phyloP scores from a whole-genome alignment of 2,329 filamentous ascomycete genomes.

The Clonostachys rosea region DNA sequence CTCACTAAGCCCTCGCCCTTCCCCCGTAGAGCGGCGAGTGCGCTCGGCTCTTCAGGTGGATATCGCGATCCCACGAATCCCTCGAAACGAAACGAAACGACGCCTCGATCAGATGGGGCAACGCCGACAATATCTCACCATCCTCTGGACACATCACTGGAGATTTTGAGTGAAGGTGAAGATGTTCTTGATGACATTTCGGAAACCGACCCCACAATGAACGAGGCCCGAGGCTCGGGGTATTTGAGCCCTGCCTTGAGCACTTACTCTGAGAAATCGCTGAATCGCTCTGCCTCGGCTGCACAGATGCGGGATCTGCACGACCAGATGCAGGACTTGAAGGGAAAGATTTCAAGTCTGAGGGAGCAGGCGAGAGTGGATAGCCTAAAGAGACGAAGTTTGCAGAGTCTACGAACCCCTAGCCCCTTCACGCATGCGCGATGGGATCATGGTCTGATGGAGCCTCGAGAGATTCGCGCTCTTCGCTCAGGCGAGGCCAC shows the following conservation, averaged over 20 bases:
- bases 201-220: constrained; percentile 17
- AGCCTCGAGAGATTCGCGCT: constrained; percentile 11
- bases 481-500: constrained; percentile 9
- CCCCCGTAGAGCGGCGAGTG: constrained; percentile 58
- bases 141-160: constrained; percentile 37
- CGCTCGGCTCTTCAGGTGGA: constrained; percentile 53
- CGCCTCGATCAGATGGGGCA: not conserved
- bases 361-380: constrained; percentile 77
- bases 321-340: constrained; percentile 80
- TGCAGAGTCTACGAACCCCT: constrained; percentile 69
- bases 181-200: constrained; percentile 11
- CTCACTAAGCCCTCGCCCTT: constrained; percentile 14
- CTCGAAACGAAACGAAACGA: constrained; percentile 9
- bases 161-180: constrained; percentile 51
- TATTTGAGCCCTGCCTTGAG: constrained; percentile 42
- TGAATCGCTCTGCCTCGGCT: constrained; percentile 66
- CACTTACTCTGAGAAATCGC: constrained; percentile 33
- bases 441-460: constrained; percentile 19
- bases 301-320: constrained; percentile 70
- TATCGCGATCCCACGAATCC: constrained; percentile 44
- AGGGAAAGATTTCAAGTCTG: constrained; percentile 77
- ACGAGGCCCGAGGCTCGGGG: constrained; percentile 23
- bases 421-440: constrained; percentile 74
- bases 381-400: constrained; percentile 69
- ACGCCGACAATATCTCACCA: constrained; percentile 27